Base-by-base conservation (phyloP, 352 stramenopile genomes). In the Phytophthora palmivora region DNA sequence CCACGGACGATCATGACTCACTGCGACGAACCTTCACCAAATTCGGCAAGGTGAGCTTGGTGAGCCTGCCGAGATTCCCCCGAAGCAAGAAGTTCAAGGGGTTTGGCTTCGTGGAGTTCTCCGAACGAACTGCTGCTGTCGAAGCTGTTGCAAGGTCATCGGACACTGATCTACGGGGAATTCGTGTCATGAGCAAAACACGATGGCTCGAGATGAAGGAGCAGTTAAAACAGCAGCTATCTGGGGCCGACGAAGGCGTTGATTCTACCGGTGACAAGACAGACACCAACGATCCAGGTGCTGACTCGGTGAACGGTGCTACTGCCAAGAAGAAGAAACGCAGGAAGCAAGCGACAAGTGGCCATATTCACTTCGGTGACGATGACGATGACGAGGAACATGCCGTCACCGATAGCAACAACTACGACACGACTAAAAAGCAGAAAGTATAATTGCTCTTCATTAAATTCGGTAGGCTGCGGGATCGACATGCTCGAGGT, bases 51-150 rank as follows among this genome's bases (percentile, higher is more conserved):
- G 85, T 93, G 34, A 89, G 78, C 28, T 66, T 92, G 21, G 85
- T 94, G 59, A 92, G 79, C 33, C 75, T 94, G 67, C 81, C 85
- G 9, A 84, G 84, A 24, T 94, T 91, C 50, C 48, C 62, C 14
- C 72, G 79, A n/a, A 89, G 61, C 51, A 76, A 78, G 32, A 77
- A 79, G 63, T 91, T 94, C 46, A 94, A 94, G 58, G 84, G 84
- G 7, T 94, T 94, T 74, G 84, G 76, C 24, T 94, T 94, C n/a
- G 78, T 92, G 19, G 84, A 94, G 69, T 94, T 94, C 47, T 68
- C 75, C 2, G 69, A 77, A 0, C 49, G 49, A 28, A 70, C 69
- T 14, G 50, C 71, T 6, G 76, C 76, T 2, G 37, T 70, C 6
- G 11, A 68, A 38, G 75, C 68, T 34, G 50, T 55, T 38, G 76